Evolutionary conservation across 2,329 filamentous ascomycete species (phyloP).

Genomic region (Colletotrichum euphorbiae): DNA sequence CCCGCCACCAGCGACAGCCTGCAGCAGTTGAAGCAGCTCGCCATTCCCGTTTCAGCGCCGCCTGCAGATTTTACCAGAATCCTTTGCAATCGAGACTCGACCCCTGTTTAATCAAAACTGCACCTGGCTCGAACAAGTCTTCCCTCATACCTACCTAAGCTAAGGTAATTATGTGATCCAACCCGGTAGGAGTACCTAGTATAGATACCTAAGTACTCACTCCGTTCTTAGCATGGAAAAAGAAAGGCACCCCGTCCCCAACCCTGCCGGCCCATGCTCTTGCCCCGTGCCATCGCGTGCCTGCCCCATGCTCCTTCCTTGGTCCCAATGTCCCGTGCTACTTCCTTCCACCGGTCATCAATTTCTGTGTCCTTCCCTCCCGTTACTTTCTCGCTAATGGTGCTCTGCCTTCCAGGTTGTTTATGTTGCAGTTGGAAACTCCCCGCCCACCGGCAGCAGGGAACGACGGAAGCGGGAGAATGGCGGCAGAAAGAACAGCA

Average conservation of each 20-base stretch:
- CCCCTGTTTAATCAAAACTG: slow-evolving; percentile 9
- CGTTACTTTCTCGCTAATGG: too few relatives aligned
- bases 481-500: slow-evolving; percentile 7
- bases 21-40: background rate
- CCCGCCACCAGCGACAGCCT: slow-evolving; percentile 21
- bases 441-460: background rate
- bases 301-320: background rate
- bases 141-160: too few relatives aligned
- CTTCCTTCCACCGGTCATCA: slow-evolving; percentile 4
- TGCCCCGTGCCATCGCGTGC: background rate
- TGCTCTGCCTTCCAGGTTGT: too few relatives aligned
- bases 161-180: too few relatives aligned
- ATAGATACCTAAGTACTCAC: too few relatives aligned
- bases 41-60: slow-evolving; percentile 23
- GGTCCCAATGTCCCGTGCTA: background rate
- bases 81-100: slow-evolving; percentile 1
- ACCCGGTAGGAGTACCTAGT: too few relatives aligned
- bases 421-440: background rate
- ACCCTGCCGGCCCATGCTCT: slow-evolving; percentile 8
- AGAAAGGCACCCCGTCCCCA: too few relatives aligned
- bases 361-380: slow-evolving; percentile 5
- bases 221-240: too few relatives aligned
- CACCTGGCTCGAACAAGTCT: slow-evolving; percentile 11
- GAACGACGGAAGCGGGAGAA: slow-evolving; percentile 5
- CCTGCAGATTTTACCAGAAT: slow-evolving; percentile 26